Conservation (phyloP, 495 filamentous ascomycete genomes). For the Usnea hakonensis region DNA sequence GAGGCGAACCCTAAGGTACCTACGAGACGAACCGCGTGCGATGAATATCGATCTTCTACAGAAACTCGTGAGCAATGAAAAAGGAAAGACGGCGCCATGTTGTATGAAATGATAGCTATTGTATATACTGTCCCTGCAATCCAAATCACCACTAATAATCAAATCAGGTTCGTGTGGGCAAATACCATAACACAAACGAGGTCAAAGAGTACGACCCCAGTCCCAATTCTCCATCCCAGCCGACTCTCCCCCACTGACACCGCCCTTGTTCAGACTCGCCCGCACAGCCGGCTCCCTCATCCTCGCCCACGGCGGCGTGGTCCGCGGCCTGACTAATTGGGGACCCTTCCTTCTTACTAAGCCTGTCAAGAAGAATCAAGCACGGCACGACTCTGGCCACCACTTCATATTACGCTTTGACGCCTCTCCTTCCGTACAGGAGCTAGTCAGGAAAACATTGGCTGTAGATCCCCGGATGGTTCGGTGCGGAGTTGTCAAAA, state of each 20-base stretch:
- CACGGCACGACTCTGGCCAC: constrained; percentile 71
- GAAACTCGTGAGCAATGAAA: constrained; percentile 5
- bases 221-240: constrained; percentile 10
- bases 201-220: constrained; percentile 71
- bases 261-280: constrained; percentile 58
- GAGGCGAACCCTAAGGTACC: neutral
- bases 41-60: too few relatives aligned
- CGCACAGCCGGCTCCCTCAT: constrained; percentile 75
- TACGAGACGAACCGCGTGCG: neutral
- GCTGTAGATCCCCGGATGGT: constrained; percentile 89
- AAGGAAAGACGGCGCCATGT: constrained; percentile 49
- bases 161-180: constrained; percentile 76
- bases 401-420: constrained; percentile 99
- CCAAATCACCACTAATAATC: constrained; percentile 13
- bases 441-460: constrained; percentile 62
- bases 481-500: constrained; percentile 73
- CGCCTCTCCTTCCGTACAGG: constrained; percentile 58
- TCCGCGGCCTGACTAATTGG: constrained; percentile 92
- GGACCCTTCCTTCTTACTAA: constrained; percentile 78
- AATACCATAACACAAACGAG: constrained; percentile 52
- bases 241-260: constrained; percentile 1
- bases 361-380: constrained; percentile 65
- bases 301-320: constrained; percentile 77
- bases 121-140: constrained; percentile 46
- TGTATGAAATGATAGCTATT: constrained; percentile 95